Evolutionary conservation across 345 rosid genomes (phyloP).

Genomic region (Schrenkiella parvula): DNA sequence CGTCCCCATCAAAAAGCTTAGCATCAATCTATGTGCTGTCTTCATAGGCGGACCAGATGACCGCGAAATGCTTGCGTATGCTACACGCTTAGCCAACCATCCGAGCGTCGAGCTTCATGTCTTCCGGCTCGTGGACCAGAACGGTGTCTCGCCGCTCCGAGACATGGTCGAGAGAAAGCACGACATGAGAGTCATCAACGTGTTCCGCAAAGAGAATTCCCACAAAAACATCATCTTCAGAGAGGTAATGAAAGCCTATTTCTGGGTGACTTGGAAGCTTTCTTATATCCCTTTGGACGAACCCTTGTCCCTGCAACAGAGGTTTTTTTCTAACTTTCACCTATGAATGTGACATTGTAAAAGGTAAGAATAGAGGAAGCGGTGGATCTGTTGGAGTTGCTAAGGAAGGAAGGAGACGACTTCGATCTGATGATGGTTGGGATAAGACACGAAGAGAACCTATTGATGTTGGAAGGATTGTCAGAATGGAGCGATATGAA

Average conservation of each 20-base stretch:
- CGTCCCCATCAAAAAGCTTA: conserved; percentile 5
- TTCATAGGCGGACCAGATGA: conserved; percentile 54
- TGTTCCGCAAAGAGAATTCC: conserved; percentile 19
- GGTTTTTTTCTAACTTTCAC: too few species aligned
- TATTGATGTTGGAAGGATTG: conserved; percentile 29
- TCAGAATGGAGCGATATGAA: conserved; percentile 39
- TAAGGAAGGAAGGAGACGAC: conserved; percentile 22
- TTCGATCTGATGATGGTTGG: conserved; percentile 45
- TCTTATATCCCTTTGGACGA: background rate
- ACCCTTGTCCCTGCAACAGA: too few species aligned
- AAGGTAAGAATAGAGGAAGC: conserved; percentile 30
- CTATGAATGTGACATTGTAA: background rate
- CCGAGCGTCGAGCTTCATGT: conserved; percentile 27
- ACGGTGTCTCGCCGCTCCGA: background rate
- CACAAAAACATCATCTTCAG: conserved; percentile 7
- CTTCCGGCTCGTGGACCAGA: conserved; percentile 12
- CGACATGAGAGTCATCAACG: conserved; percentile 28
- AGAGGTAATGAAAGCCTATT: conserved; percentile 14
- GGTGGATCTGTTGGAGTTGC: conserved; percentile 7
- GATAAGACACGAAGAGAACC: conserved; percentile 36
- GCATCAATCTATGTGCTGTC: conserved; percentile 25
- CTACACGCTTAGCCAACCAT: conserved; percentile 31
- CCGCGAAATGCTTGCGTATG: conserved; percentile 42
- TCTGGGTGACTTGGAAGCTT: background rate
- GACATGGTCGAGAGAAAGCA: conserved; percentile 33